Percentiles rank a stretch among this genome's conserved stretches.
phyloP scores from a whole-genome alignment of 257 asterid genomes.

The Capsicum rhomboideum region DNA sequence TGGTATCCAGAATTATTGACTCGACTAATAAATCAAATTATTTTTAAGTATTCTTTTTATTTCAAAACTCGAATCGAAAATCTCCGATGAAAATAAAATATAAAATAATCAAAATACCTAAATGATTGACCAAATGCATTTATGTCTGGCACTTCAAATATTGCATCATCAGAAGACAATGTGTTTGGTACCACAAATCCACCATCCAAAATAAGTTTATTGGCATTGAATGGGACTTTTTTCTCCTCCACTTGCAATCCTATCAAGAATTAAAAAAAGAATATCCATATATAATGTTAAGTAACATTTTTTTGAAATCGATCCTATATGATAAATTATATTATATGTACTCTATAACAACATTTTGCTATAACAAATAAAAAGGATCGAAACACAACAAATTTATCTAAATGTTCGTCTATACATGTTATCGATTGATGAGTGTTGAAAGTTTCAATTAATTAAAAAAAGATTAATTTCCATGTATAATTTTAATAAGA shows the following conservation, averaged over 20 bases:
- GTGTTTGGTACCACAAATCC: constrained; percentile 36
- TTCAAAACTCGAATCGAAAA: not conserved
- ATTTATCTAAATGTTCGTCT: not conserved
- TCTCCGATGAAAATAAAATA: fast-evolving
- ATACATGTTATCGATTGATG: not conserved
- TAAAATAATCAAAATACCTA: constrained; percentile 13
- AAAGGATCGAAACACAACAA: too few species aligned
- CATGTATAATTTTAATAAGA: not conserved
- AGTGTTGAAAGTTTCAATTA: not conserved
- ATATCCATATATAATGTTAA: not conserved
- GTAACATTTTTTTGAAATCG: too few species aligned
- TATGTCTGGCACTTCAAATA: constrained; percentile 38
- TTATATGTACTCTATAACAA: too few species aligned
- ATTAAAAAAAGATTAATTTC: not conserved
- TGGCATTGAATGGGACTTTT: constrained; percentile 6
- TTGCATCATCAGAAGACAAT: constrained; percentile 4
- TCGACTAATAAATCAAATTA: not conserved
- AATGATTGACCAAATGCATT: constrained; percentile 49
- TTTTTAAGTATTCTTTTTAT: not conserved
- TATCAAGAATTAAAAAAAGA: not conserved
- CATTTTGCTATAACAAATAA: too few species aligned
- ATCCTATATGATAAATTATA: too few species aligned
- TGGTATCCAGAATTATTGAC: not conserved
- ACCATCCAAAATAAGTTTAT: constrained; percentile 43
- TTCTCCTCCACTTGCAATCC: constrained; percentile 25